phyloP scores from a whole-genome alignment of 2,329 filamentous ascomycete species.

The Ophiobolus disseminans region DNA sequence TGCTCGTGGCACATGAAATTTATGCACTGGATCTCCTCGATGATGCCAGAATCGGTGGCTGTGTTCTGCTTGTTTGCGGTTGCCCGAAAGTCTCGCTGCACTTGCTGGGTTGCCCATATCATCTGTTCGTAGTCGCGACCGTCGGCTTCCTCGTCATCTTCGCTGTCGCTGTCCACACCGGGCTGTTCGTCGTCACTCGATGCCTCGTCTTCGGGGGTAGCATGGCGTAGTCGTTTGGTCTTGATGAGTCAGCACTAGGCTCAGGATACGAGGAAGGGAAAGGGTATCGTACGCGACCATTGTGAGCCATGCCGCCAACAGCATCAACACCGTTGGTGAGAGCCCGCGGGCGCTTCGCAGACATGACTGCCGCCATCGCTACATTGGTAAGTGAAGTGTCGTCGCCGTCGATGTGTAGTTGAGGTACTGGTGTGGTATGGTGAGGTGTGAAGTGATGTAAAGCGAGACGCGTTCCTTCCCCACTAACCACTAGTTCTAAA shows the following conservation, averaged over 20 bases:
- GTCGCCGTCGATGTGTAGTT: conserved; percentile 1
- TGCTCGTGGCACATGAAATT: conserved; percentile 97
- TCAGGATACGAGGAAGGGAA: not conserved
- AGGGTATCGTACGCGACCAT: conserved; percentile 29
- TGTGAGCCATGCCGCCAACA: conserved; percentile 12
- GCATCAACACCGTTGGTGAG: conserved; percentile 26
- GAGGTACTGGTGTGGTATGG: not conserved
- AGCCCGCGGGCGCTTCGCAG: conserved; percentile 42
- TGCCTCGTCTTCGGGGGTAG: conserved; percentile 26
- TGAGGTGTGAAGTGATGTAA: conserved; percentile 6
- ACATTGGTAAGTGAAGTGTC: conserved; percentile 4
- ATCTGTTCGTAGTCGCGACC: conserved; percentile 29
- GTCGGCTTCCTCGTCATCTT: conserved; percentile 23
- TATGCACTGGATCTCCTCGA: conserved; percentile 83
- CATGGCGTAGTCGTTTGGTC: conserved; percentile 41
- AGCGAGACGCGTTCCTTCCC: conserved; percentile 30
- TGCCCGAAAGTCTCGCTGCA: conserved; percentile 31
- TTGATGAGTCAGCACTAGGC: conserved; percentile 23
- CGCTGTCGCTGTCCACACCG: conserved; percentile 11
- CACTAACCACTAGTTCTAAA: conserved; percentile 10
- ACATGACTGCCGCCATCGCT: conserved; percentile 38
- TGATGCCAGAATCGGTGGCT: conserved; percentile 82
- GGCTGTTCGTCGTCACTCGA: conserved; percentile 20
- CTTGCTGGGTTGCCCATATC: conserved; percentile 39
- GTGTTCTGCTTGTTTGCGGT: conserved; percentile 61